A percentile compares a stretch with the other conserved stretches of the same genome.
phyloP scores from a whole-genome alignment of 2,329 filamentous ascomycete species.

The Leptosphaerulina australis region DNA sequence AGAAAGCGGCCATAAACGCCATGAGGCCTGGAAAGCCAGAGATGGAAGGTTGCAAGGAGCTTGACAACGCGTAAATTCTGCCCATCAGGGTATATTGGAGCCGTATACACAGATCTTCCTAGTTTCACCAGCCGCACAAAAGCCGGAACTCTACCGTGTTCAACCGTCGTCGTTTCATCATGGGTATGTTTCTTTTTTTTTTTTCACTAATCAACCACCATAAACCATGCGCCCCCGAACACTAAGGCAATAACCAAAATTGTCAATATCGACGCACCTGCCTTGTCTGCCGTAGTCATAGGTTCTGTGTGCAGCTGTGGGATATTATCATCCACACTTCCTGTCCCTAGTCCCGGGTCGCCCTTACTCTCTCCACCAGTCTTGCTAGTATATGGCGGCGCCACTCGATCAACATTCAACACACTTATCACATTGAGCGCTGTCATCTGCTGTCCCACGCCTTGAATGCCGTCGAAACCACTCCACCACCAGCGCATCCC shows the following conservation, averaged over 20 bases:
- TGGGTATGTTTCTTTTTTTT: background rate
- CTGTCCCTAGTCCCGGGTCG: conserved; percentile 50
- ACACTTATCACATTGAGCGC: conserved; percentile 60
- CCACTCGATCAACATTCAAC: conserved; percentile 48
- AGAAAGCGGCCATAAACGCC: too few species aligned
- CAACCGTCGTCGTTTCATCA: background rate
- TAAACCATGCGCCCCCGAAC: conserved; percentile 32
- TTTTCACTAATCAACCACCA: conserved; percentile 21
- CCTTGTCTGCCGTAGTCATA: conserved; percentile 49
- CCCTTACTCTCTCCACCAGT: conserved; percentile 60
- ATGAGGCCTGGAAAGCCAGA: too few species aligned
- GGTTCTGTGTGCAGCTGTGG: conserved; percentile 26
- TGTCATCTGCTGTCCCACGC: conserved; percentile 64
- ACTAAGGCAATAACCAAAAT: conserved; percentile 32
- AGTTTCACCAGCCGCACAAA: background rate
- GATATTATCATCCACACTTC: conserved; percentile 32
- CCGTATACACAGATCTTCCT: background rate
- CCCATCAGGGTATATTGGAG: background rate
- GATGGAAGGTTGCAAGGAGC: too few species aligned
- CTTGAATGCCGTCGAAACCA: conserved; percentile 54
- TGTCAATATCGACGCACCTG: conserved; percentile 53
- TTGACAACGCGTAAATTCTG: too few species aligned
- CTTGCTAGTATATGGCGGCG: conserved; percentile 53
- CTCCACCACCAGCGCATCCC: conserved; percentile 52
- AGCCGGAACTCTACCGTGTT: background rate